A percentile compares a stretch with the other conserved stretches of the same genome.
These are phyloP conservation scores for Pseudogymnoascus sp. DNA, from an alignment of 2,329 filamentous ascomycete species.

Conservation along the genomic window DNA sequence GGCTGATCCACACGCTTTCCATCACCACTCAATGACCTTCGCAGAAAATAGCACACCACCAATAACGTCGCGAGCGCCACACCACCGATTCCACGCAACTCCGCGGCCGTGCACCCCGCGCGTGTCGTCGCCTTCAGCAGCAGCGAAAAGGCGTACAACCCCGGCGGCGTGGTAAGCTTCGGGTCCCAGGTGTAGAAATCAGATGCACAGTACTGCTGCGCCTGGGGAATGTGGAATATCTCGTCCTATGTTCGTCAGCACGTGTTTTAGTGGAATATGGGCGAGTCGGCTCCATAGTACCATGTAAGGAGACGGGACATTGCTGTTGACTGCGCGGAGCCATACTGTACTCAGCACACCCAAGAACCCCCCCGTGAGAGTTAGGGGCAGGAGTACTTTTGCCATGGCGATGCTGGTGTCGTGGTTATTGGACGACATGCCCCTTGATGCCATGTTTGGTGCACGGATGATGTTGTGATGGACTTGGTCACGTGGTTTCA, in stretches of 20 bases:
- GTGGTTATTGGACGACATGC: not conserved
- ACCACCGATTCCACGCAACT: not conserved
- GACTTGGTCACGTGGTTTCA: not conserved
- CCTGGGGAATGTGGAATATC: constrained; percentile 84
- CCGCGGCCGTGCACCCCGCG: not conserved
- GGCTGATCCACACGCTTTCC: no score
- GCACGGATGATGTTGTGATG: not conserved
- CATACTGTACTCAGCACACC: not conserved
- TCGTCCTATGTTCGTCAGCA: constrained; percentile 57
- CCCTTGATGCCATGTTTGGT: not conserved
- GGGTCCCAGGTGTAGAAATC: constrained; percentile 80
- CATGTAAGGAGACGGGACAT: constrained; percentile 4
- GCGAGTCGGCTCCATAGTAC: not conserved
- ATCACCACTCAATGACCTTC: not conserved
- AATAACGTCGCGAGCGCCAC: not conserved
- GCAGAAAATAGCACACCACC: not conserved
- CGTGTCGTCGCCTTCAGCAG: not conserved
- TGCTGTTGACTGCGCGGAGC: not conserved
- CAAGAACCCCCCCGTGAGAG: not conserved
- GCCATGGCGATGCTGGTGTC: not conserved
- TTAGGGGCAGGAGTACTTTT: not conserved
- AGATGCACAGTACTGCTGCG: constrained; percentile 75
- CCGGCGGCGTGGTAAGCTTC: constrained; percentile 94
- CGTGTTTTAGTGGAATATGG: not conserved
- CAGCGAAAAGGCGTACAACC: constrained; percentile 51